Evolutionary conservation across 2,329 filamentous ascomycete genomes (phyloP), one percentile per base, ranked within the genome.

Genomic region (Trichoderma sp.): DNA sequence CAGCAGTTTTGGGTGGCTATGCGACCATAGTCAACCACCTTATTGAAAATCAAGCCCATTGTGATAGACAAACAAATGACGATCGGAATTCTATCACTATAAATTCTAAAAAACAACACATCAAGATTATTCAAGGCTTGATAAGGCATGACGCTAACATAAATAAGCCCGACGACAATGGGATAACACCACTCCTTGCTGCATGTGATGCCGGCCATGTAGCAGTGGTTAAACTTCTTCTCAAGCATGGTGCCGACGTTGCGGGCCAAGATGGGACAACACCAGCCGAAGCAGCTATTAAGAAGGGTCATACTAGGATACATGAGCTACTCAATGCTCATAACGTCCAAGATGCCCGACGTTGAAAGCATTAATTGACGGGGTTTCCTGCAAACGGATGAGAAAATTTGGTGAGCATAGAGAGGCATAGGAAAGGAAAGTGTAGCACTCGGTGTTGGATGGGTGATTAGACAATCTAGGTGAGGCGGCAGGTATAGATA

Each of bases 51-150:
- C 6, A 12, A 3, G 25, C 50, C 10, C 7, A 34, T 4, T 3
- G 4, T 15, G 15, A 9, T 13, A n/a, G 13, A 9, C 4, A 10
- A 8, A 29, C n/a, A 3, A 10, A n/a, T 9, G 1, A n/a, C 0
- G 50, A 15, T 7, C 4, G 27, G 27, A 53, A 3, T 5, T 6
- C 15, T 29, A 17, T 53, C 10, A 5, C 3, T 19, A 17, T 6
- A 32, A 2, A 25, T 1, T 17, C 50, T 4, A 8, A 4, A 9
- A 4, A 32, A 1, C 12, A 5, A 2, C 25, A 53, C 15, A 19
- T 2, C 7, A 53, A 53, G 50, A 53, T n/a, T n/a, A 25, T n/a
- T 32, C 7, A 32, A 27, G 13, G 6, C 8, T 25, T 37, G 32
- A 3, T n/a, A n/a, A 39, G 17, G 3, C 5, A 25, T 27, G 6